Base-by-base conservation (phyloP, 2,329 filamentous ascomycete genomes). In the Metarhizium album region DNA sequence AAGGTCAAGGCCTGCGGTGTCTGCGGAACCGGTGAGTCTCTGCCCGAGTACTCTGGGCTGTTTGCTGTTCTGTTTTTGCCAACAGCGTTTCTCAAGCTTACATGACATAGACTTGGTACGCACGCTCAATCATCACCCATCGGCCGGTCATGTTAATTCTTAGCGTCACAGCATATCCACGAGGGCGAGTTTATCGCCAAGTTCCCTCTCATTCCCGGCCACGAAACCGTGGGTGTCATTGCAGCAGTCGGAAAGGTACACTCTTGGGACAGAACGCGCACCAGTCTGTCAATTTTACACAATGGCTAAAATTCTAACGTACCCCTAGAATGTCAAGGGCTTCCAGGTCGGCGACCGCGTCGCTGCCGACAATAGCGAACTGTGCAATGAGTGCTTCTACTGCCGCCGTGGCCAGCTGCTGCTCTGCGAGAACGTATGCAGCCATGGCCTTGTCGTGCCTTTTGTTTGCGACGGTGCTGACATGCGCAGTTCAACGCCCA, bases 351-450 rank as follows among this genome's bases (percentile, higher is more conserved):
- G 82, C 50, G 80, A 84, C 59, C 77, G 80, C 45, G 82, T 86
- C 33, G 79, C 78, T 52, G 80, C 77, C 35, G 79, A 82, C 59
- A 82, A 82, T 64, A 78, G 78, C 16, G 78, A 86, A 64, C 76
- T 86, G 42, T 87, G 84, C 66, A 79, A 78, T 46, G 77, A 83
- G 65, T 87, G 84, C 70, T 86, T 84, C 73, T 86, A 86, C 71
- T 87, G 84, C 70, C 78, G 80, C 56, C 78, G 82, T 51, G 82
- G 83, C 48, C 75, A 86, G 62, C 73, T 79, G 29, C 68, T 87
- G 45, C 76, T 86, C 51, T 88, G 84, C 64, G 82, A 86, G 66
- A 75, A 84, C 57, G 64, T 68, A 50, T 54, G 11, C n/a, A 16
- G 5, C 16, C 1, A n/a, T 29, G 16, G 43, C 29, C 4, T 16